Conservation (phyloP, 1,284 basidiomycete genomes). For the Kwoniella shivajii region DNA sequence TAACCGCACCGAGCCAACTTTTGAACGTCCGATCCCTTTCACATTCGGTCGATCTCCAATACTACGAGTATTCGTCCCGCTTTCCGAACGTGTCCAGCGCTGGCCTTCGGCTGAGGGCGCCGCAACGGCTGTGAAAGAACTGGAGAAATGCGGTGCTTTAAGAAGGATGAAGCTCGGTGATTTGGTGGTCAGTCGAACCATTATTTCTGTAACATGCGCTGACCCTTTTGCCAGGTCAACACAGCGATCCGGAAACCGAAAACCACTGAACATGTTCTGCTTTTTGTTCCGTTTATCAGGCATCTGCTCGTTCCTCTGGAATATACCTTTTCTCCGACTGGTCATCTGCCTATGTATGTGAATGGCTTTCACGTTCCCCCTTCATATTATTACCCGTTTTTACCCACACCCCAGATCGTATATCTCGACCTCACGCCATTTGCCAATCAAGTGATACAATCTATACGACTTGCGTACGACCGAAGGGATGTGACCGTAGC, state of each 20-base stretch:
- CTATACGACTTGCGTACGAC: conserved; percentile 51
- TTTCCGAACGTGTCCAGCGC: conserved; percentile 37
- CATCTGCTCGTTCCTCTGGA: conserved; percentile 51
- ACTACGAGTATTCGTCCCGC: conserved; percentile 51
- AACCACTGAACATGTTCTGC: conserved; percentile 45
- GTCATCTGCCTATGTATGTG: conserved; percentile 50
- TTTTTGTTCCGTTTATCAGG: conserved; percentile 45
- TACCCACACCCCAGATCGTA: conserved; percentile 50
- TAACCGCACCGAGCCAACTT: conserved; percentile 43
- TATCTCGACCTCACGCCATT: conserved; percentile 52
- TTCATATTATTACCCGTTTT: conserved; percentile 53
- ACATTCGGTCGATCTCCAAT: conserved; percentile 49
- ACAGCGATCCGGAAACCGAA: conserved; percentile 45
- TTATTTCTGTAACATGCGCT: neutral
- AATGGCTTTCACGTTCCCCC: conserved; percentile 52
- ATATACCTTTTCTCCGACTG: conserved; percentile 39
- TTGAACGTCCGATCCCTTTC: conserved; percentile 50
- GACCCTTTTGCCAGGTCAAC: conserved; percentile 34
- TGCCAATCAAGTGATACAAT: conserved; percentile 35
- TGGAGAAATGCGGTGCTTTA: conserved; percentile 53
- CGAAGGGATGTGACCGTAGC: conserved; percentile 50
- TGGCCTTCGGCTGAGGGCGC: conserved; percentile 54
- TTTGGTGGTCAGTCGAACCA: conserved; percentile 39
- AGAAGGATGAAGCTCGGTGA: conserved; percentile 50
- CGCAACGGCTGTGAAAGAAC: conserved; percentile 40